Conservation (phyloP, 2,329 filamentous ascomycete genomes). For the Iodosphaeria phyllophila region DNA sequence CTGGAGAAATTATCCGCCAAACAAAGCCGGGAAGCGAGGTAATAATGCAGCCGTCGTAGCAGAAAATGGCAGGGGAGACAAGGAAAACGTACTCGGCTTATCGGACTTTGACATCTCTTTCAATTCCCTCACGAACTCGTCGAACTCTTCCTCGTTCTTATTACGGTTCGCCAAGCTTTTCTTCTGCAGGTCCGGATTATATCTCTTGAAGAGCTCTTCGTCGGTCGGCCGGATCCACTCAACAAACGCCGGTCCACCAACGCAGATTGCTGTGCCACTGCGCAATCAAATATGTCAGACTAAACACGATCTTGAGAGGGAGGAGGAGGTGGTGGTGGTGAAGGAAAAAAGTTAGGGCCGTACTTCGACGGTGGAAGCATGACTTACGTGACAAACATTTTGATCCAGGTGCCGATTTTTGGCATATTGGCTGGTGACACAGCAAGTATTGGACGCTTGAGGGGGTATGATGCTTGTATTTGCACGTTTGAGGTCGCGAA, state of each 20-base stretch:
- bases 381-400: constrained; percentile 55
- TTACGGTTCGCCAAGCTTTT: constrained; percentile 64
- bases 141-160: constrained; percentile 67
- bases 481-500: too few species aligned
- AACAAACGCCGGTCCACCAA: constrained; percentile 75
- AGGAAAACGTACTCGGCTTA: constrained; percentile 57
- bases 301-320: constrained; percentile 2
- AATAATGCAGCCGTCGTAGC: constrained; percentile 1
- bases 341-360: neutral
- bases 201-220: constrained; percentile 79
- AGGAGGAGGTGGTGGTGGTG: constrained; percentile 3
- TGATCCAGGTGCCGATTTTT: constrained; percentile 41
- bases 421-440: too few species aligned
- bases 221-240: constrained; percentile 68
- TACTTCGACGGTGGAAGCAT: constrained; percentile 4
- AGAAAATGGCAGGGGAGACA: neutral
- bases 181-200: constrained; percentile 89
- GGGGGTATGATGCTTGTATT: too few species aligned
- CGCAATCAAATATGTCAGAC: constrained; percentile 4
- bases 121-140: constrained; percentile 66
- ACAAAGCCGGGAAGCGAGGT: neutral
- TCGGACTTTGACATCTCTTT: constrained; percentile 84
- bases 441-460: too few species aligned
- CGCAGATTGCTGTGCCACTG: constrained; percentile 52
- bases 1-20: neutral